Evolutionary conservation across 768 basidiomycete species (phyloP), one percentile per base, ranked within the genome.

Genomic region (Tylopilus balloui): DNA sequence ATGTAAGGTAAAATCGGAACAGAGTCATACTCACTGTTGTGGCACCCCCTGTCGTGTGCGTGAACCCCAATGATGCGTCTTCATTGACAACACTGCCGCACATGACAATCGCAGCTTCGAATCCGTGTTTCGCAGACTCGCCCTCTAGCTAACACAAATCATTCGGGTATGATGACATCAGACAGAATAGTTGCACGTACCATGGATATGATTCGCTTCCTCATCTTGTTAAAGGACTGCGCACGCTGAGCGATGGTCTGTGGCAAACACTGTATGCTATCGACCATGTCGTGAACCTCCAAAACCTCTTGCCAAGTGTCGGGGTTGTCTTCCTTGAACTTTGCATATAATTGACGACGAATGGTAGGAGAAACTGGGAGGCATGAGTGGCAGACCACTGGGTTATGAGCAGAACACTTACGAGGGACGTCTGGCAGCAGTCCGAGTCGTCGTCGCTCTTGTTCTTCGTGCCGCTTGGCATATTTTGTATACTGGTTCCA

Each of bases 401-500:
- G n/a, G 24, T 24, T 23, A 10, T 23, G 8, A 5, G 6, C 1
- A 12, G 11, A 13, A 12, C 15, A 40, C 39, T 40, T 40, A 54
- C 38, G 17, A 6, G 6, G 38, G 2, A 17, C 31, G 28, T 42
- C 45, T 5, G 25, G 9, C 1, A 41, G 15, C 7, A 47, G 39
- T 1, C 32, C 45, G 3, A 45, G 20, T 7, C 39, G 2, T 23
- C 25, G 39, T 27, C 23, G 35, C 29, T 54, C 53, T 28, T 54
- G 32, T 15, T 46, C 45, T 8, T 35, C 17, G 23, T 53, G 47
- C 42, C 29, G 11, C 29, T 21, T 24, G 4, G 35, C 32, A n/a
- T 53, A 53, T 13, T 37, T 44, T 4, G 32, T 14, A 7, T 50
- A 53, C 0, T 13, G 38, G 21, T 53, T 50, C 52, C 52, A 53